Percentiles rank a stretch among this genome's conserved stretches.
These are phyloP conservation scores for Omphalotus guepiniiformis DNA, from an alignment of 768 basidiomycete genomes.

Conservation along the genomic window DNA sequence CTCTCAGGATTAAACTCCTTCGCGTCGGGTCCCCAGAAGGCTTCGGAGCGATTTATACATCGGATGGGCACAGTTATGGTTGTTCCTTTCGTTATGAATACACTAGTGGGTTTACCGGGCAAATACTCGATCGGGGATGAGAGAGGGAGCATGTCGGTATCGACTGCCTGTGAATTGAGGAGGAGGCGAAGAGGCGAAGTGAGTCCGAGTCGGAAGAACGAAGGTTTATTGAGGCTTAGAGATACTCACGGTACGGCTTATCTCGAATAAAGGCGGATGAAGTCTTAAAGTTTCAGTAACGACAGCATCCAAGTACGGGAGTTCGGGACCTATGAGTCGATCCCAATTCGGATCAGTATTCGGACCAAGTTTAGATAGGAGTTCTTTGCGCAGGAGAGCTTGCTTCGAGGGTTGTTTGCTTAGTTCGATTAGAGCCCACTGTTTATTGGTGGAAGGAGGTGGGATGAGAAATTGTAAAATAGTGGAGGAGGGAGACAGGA, in stretches of 20 bases:
- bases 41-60: constrained; percentile 34
- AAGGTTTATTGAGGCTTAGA: too few species aligned
- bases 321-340: constrained; percentile 32
- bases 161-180: too few species aligned
- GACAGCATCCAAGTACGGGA: constrained; percentile 55
- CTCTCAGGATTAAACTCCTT: constrained; percentile 39
- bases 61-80: constrained; percentile 33
- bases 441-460: neutral
- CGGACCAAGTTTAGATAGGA: constrained; percentile 29
- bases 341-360: constrained; percentile 60
- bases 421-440: constrained; percentile 57
- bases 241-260: neutral
- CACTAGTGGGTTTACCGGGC: constrained; percentile 23
- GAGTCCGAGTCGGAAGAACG: too few species aligned
- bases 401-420: constrained; percentile 41
- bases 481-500: too few species aligned
- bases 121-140: constrained; percentile 23
- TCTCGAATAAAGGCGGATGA: constrained; percentile 35
- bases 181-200: too few species aligned
- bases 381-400: constrained; percentile 44
- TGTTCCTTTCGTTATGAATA: constrained; percentile 37
- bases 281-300: constrained; percentile 42
- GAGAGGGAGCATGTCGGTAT: constrained; percentile 36
- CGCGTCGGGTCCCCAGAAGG: constrained; percentile 43
- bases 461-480: neutral